Conservation (phyloP, 2,329 filamentous ascomycete genomes). For the Fusarium sulawesiense region DNA sequence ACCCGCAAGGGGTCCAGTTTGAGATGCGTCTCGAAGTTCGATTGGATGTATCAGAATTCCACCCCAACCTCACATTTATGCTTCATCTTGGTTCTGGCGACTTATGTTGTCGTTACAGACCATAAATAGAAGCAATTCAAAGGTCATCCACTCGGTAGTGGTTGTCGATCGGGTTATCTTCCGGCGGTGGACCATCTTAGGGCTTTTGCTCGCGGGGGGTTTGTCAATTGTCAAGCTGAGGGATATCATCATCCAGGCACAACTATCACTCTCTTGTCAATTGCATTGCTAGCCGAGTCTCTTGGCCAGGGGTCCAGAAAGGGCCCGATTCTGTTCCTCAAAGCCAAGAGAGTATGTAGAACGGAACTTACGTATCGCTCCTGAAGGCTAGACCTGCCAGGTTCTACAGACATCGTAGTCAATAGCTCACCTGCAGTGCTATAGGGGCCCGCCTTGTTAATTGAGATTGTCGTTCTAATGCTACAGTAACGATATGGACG, state of each 20-base stretch:
- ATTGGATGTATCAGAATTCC: slow-evolving; percentile 40
- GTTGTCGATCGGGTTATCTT: slow-evolving; percentile 36
- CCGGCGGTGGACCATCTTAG: slow-evolving; percentile 33
- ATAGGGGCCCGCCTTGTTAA: slow-evolving; percentile 8
- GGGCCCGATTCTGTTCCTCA: slow-evolving; percentile 16
- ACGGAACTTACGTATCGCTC: neutral
- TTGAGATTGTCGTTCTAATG: slow-evolving; percentile 3
- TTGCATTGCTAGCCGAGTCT: slow-evolving; percentile 29
- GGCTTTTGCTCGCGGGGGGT: slow-evolving; percentile 20
- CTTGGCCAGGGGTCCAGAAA: slow-evolving; percentile 26
- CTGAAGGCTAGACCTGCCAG: slow-evolving; percentile 2
- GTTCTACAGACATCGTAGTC: slow-evolving; percentile 3
- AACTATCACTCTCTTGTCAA: slow-evolving; percentile 18
- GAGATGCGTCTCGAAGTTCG: slow-evolving; percentile 39
- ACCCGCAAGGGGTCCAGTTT: slow-evolving; percentile 41
- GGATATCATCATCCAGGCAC: slow-evolving; percentile 28
- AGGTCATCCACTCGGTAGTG: slow-evolving; percentile 13
- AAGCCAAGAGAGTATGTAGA: neutral
- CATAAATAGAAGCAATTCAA: slow-evolving; percentile 41
- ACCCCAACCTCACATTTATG: slow-evolving; percentile 41
- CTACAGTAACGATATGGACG: neutral
- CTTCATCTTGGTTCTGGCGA: slow-evolving; percentile 36
- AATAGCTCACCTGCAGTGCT: neutral
- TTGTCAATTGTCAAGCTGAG: slow-evolving; percentile 18
- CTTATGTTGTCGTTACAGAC: slow-evolving; percentile 20